A percentile compares a stretch with the other conserved stretches of the same genome.
These are phyloP conservation scores for Suillus clintonianus DNA, from an alignment of 768 basidiomycete species.

Conservation along the genomic window DNA sequence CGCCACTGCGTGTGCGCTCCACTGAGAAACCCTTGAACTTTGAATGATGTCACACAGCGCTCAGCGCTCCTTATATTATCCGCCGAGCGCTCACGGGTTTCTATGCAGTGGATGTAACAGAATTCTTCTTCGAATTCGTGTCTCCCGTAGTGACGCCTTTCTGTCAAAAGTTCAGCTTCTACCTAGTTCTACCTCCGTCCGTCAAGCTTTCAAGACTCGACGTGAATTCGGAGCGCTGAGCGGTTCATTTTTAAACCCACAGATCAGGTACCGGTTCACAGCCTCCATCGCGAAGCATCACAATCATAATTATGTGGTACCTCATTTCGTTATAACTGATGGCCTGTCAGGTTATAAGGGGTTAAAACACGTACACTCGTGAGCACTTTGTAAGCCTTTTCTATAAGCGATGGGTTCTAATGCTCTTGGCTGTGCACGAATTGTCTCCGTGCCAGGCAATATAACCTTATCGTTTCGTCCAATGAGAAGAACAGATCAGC, in stretches of 20 bases:
- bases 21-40: no score
- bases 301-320: not conserved
- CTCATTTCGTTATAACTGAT: no score
- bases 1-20: no score
- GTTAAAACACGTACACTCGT: not conserved
- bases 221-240: no score
- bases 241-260: not conserved
- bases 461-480: not conserved
- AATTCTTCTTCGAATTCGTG: not conserved
- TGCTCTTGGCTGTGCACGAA: not conserved
- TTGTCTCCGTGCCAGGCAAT: not conserved
- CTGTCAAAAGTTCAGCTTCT: not conserved
- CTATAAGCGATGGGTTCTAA: not conserved
- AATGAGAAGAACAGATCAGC: not conserved
- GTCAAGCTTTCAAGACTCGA: no score
- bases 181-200: not conserved
- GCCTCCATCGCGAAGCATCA: not conserved
- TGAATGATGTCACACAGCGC: no score
- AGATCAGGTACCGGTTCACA: not conserved
- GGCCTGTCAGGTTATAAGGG: no score
- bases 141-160: not conserved
- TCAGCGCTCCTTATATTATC: no score
- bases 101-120: no score
- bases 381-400: not conserved
- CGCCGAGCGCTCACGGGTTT: no score